Conservation (phyloP, 176 grass and related monocot species). For the Oropetium thomaeum region DNA sequence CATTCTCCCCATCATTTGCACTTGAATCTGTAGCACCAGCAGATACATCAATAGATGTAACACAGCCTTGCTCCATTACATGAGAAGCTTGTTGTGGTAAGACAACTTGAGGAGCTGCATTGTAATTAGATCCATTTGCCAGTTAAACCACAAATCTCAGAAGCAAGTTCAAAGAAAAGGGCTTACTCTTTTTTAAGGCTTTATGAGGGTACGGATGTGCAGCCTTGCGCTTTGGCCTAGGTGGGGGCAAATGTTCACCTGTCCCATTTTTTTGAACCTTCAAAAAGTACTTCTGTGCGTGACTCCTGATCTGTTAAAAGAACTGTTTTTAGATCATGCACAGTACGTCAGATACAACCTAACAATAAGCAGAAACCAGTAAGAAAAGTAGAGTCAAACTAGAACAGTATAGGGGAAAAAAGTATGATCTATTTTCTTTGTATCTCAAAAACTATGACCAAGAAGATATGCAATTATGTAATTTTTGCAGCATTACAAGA, state of each 20-base stretch:
- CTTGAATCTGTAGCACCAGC: slow-evolving; percentile 17
- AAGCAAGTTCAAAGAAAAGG: not conserved
- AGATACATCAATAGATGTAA: slow-evolving; percentile 36
- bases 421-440: not conserved
- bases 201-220: slow-evolving; percentile 97
- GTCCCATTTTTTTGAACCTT: slow-evolving; percentile 85
- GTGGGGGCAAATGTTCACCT: slow-evolving; percentile 84
- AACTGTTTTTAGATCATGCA: slow-evolving; percentile 41
- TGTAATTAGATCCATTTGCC: slow-evolving; percentile 4
- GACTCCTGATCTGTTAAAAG: slow-evolving; percentile 84
- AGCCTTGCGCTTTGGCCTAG: slow-evolving; percentile 87
- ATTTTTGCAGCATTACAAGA: not conserved
- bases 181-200: slow-evolving; percentile 59
- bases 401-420: too few relatives aligned
- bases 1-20: slow-evolving; percentile 28
- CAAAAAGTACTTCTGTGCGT: slow-evolving; percentile 93
- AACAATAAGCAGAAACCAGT: not conserved
- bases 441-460: not conserved
- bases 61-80: slow-evolving; percentile 45
- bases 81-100: slow-evolving; percentile 40
- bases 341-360: not conserved
- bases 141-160: not conserved
- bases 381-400: too few relatives aligned
- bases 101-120: slow-evolving; percentile 22
- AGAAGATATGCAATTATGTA: not conserved